phyloP scores from a whole-genome alignment of 129 eudicot species.

The Calendula officinalis region DNA sequence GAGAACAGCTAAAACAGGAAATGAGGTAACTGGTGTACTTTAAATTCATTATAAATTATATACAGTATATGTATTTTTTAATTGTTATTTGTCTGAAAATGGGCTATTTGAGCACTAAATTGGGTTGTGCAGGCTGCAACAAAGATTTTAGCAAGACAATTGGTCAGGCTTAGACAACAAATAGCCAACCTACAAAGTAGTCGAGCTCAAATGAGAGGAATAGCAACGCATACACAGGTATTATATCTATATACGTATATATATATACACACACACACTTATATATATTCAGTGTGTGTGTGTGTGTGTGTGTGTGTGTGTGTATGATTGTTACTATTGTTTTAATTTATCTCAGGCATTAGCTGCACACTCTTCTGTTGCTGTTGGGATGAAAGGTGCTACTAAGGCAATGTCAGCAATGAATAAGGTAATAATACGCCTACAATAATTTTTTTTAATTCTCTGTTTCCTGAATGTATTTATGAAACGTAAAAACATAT shows the following conservation, averaged over 20 bases:
- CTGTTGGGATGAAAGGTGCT: conserved; percentile 98
- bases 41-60: not conserved
- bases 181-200: conserved; percentile 94
- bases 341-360: conserved; percentile 57
- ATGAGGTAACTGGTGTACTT: conserved; percentile 58
- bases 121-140: conserved; percentile 71
- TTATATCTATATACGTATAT: too few species aligned
- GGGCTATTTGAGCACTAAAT: conserved; percentile 9
- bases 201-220: conserved; percentile 98
- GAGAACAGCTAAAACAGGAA: conserved; percentile 93
- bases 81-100: conserved; percentile 12
- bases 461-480: not conserved
- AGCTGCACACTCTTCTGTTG: conserved; percentile 92
- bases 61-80: not conserved
- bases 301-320: too few species aligned
- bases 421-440: conserved; percentile 61
- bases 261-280: too few species aligned
- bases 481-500: not conserved
- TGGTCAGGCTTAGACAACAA: conserved; percentile 93
- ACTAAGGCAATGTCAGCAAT: conserved; percentile 96
- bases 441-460: not conserved
- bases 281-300: too few species aligned
- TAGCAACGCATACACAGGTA: conserved; percentile 97
- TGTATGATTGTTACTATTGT: not conserved
- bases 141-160: conserved; percentile 87